These are phyloP conservation scores for Hyphopichia homilentoma DNA, from an alignment of 805 yeast species.

Conservation along the genomic window DNA sequence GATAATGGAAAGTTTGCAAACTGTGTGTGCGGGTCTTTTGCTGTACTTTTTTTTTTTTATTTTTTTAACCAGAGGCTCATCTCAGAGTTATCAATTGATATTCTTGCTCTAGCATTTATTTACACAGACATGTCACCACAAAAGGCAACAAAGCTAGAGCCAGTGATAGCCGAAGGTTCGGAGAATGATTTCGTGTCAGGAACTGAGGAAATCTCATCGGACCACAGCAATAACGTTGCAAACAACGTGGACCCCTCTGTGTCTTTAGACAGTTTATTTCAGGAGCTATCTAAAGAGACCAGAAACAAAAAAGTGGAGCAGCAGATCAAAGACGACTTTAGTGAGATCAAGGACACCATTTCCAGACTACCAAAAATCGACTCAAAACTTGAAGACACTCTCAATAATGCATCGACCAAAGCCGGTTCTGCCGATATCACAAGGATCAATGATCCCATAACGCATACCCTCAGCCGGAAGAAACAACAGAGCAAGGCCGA, in stretches of 20 bases:
- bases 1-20: too few species aligned
- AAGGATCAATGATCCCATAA: constrained; percentile 46
- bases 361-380: constrained; percentile 40
- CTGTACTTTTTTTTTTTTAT: too few species aligned
- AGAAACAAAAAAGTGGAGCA: constrained; percentile 4
- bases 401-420: constrained; percentile 12
- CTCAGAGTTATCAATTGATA: too few species aligned
- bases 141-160: too few species aligned
- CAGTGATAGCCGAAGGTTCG: too few species aligned
- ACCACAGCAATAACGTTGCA: constrained; percentile 7
- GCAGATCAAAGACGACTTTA: constrained; percentile 20
- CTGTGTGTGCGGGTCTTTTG: too few species aligned
- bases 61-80: too few species aligned
- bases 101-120: too few species aligned
- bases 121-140: too few species aligned
- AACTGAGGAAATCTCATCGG: constrained; percentile 23
- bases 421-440: constrained; percentile 17
- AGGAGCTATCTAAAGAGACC: constrained; percentile 24
- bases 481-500: constrained; percentile 12
- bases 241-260: constrained; percentile 7
- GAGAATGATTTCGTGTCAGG: too few species aligned
- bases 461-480: constrained; percentile 13
- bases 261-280: constrained; percentile 30
- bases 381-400: constrained; percentile 21
- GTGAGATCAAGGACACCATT: constrained; percentile 30